A percentile compares a stretch with the other conserved stretches of the same genome.
phyloP scores from a whole-genome alignment of 495 filamentous ascomycete species.

The Hyaloscypha variabilis region DNA sequence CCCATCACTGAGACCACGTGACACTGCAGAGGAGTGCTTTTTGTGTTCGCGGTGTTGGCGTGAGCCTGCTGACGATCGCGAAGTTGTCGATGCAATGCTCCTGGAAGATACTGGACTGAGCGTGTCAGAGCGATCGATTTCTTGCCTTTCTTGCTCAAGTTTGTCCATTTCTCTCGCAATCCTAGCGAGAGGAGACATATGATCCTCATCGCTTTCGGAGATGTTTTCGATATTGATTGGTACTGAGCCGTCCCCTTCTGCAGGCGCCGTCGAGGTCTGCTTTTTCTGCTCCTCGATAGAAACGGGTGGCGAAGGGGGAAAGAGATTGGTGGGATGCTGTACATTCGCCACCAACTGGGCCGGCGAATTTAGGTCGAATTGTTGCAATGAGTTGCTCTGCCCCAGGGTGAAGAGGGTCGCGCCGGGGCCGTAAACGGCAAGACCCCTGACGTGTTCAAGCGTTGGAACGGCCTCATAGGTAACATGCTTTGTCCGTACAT shows the following conservation, averaged over 20 bases:
- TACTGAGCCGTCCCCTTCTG: constrained; percentile 47
- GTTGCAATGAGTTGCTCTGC: constrained; percentile 85
- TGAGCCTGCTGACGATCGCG: constrained; percentile 52
- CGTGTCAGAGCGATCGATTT: constrained; percentile 58
- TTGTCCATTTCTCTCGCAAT: constrained; percentile 64
- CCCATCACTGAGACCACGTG: constrained; percentile 51
- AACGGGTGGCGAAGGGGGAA: constrained; percentile 77
- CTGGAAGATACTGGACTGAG: constrained; percentile 65
- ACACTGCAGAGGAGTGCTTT: constrained; percentile 48
- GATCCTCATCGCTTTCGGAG: constrained; percentile 68
- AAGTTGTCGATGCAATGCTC: constrained; percentile 66
- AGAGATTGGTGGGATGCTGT: constrained; percentile 74
- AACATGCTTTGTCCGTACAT: constrained; percentile 94
- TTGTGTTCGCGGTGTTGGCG: constrained; percentile 35
- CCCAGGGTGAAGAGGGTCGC: constrained; percentile 93
- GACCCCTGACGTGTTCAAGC: constrained; percentile 74
- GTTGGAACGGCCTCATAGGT: constrained; percentile 87
- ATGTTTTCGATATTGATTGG: constrained; percentile 53
- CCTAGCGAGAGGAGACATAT: constrained; percentile 66
- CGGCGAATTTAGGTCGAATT: constrained; percentile 88
- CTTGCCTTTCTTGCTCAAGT: constrained; percentile 51
- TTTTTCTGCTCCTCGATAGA: constrained; percentile 67
- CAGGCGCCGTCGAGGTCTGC: constrained; percentile 40
- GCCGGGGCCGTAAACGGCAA: constrained; percentile 86
- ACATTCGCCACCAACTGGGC: constrained; percentile 75